phyloP scores from a whole-genome alignment of 257 asterid species.

The Striga asiatica region DNA sequence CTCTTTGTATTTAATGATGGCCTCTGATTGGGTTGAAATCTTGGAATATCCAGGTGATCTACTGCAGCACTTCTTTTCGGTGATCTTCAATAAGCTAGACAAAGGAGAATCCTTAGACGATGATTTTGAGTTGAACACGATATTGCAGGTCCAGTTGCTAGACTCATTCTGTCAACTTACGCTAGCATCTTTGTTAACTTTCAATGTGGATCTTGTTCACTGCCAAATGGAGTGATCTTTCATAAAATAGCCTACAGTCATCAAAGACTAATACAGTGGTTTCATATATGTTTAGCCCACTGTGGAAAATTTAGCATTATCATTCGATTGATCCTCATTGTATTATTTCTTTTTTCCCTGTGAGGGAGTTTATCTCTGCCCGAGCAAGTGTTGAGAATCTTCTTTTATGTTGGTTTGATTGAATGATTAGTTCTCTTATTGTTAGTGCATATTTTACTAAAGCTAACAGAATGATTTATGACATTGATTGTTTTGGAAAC shows the following conservation, averaged over 20 bases:
- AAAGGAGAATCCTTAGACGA: slow-evolving; percentile 86
- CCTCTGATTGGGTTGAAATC: slow-evolving; percentile 9
- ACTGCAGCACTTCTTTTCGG: slow-evolving; percentile 81
- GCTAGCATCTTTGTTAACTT: background rate
- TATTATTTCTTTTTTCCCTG: too few relatives aligned
- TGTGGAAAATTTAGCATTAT: too few relatives aligned
- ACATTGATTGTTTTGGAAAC: too few relatives aligned
- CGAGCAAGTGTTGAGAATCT: too few relatives aligned
- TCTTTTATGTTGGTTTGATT: too few relatives aligned
- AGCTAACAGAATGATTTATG: background rate
- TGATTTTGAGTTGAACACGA: slow-evolving; percentile 91
- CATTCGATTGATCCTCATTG: too few relatives aligned
- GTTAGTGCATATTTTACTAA: background rate
- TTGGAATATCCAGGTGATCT: slow-evolving; percentile 67
- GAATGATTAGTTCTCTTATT: background rate
- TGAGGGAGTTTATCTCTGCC: too few relatives aligned
- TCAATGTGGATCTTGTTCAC: background rate
- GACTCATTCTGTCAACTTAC: slow-evolving; percentile 6
- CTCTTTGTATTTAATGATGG: background rate
- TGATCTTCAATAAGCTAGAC: slow-evolving; percentile 77
- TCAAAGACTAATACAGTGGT: background rate
- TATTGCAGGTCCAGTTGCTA: slow-evolving; percentile 58
- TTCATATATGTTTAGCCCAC: too few relatives aligned
- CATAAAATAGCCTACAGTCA: slow-evolving; percentile 4
- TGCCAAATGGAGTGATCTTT: slow-evolving; percentile 1